These are phyloP conservation scores for Verticillium nonalfalfae DNA, from an alignment of 2,329 filamentous ascomycete genomes.

Conservation along the genomic window DNA sequence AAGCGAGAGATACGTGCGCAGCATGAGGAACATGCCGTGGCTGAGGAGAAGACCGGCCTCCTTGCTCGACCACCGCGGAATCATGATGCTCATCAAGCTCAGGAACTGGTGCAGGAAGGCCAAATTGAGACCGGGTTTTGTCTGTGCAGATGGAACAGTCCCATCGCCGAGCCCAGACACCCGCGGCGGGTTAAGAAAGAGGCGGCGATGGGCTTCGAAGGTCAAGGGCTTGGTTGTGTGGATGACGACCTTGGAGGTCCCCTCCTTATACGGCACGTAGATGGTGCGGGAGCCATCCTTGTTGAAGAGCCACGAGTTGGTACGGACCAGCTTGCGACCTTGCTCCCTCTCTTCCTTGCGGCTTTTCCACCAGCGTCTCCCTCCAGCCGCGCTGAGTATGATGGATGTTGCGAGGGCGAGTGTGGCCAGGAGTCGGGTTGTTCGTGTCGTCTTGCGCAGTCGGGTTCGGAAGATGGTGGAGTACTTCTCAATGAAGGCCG, in stretches of 20 bases:
- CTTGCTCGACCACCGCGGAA: constrained; percentile 91
- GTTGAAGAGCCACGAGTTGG: constrained; percentile 87
- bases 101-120: constrained; percentile 96
- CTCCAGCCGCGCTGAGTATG: constrained; percentile 70
- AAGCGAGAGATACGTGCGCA: constrained; percentile 89
- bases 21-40: constrained; percentile 82
- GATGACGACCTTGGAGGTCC: constrained; percentile 87
- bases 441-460: constrained; percentile 60
- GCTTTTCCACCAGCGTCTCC: constrained; percentile 69
- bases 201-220: constrained; percentile 88
- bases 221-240: constrained; percentile 85
- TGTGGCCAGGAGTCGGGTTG: constrained; percentile 68
- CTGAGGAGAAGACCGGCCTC: constrained; percentile 86
- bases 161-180: constrained; percentile 72
- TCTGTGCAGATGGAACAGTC: constrained; percentile 76
- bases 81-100: constrained; percentile 94
- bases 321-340: constrained; percentile 72
- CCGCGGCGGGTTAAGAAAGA: constrained; percentile 87
- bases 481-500: constrained; percentile 57
- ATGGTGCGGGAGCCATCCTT: constrained; percentile 95
- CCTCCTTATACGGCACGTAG: constrained; percentile 85
- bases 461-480: constrained; percentile 42
- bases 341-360: constrained; percentile 74
- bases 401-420: constrained; percentile 72
- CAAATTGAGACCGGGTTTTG: constrained; percentile 89